Percentiles rank a stretch among this genome's conserved stretches.
Evolutionary conservation across 768 basidiomycete genomes (phyloP).

Genomic region (Boletellus ananiceps): DNA sequence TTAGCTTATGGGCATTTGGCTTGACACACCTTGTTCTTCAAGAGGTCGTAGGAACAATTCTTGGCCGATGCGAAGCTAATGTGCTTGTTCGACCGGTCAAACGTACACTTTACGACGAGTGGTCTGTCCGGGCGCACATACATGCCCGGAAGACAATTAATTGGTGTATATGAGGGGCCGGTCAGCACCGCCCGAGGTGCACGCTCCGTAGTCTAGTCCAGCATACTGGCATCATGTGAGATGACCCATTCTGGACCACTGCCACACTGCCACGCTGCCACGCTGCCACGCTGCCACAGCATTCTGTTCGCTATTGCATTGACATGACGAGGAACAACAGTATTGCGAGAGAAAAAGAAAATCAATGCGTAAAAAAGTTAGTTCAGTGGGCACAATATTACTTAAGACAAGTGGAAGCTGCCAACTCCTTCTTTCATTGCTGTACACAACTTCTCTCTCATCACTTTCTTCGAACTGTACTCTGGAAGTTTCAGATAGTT

Average conservation of each 20-base stretch:
- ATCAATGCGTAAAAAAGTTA: slow-evolving; percentile 20
- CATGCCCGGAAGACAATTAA: slow-evolving; percentile 17
- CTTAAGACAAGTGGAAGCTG: slow-evolving; percentile 92
- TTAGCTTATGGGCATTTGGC: background rate
- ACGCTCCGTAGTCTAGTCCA: slow-evolving; percentile 18
- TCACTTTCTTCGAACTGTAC: slow-evolving; percentile 81
- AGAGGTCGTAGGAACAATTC: slow-evolving; percentile 71
- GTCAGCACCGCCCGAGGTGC: slow-evolving; percentile 3
- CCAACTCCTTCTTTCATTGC: slow-evolving; percentile 95
- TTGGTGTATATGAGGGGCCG: slow-evolving; percentile 2
- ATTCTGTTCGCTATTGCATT: background rate
- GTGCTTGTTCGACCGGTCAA: slow-evolving; percentile 67
- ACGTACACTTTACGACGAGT: slow-evolving; percentile 78
- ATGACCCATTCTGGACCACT: slow-evolving; percentile 4
- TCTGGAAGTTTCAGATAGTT: slow-evolving; percentile 96
- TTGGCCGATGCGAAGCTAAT: slow-evolving; percentile 78
- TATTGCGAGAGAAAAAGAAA: slow-evolving; percentile 8
- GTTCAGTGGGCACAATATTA: slow-evolving; percentile 23
- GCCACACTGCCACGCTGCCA: too few relatives aligned
- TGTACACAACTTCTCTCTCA: slow-evolving; percentile 75
- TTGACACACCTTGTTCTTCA: slow-evolving; percentile 63
- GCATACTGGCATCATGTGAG: background rate
- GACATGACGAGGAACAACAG: slow-evolving; percentile 9
- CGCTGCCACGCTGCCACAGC: background rate
- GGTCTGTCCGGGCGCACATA: slow-evolving; percentile 64